Conservation (phyloP, 2,329 filamentous ascomycete species). For the Hysterium pulicare region DNA sequence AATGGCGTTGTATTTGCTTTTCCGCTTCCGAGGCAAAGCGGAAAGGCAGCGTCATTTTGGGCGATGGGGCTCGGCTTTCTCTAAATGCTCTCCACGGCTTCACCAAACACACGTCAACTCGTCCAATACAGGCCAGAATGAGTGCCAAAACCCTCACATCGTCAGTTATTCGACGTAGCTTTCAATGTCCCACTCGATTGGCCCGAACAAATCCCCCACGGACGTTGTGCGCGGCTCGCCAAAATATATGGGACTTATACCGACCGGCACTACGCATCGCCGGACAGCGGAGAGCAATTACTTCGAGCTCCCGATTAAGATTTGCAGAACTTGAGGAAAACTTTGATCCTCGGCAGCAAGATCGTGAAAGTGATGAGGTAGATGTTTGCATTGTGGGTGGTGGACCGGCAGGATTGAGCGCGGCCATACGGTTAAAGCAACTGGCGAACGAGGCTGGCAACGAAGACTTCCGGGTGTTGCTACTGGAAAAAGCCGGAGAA, state of each 20-base stretch:
- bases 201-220: constrained; percentile 16
- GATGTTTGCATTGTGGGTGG: constrained; percentile 97
- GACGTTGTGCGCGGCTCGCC: constrained; percentile 16
- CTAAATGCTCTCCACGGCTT: not conserved
- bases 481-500: constrained; percentile 94
- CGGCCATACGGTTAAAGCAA: constrained; percentile 93
- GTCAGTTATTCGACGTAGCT: constrained; percentile 24
- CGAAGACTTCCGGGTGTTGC: constrained; percentile 88
- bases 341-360: constrained; percentile 54
- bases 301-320: constrained; percentile 27
- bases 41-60: not conserved
- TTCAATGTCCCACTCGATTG: constrained; percentile 17
- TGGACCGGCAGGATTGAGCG: constrained; percentile 88
- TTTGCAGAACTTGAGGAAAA: constrained; percentile 39
- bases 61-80: not conserved
- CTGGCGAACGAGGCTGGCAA: constrained; percentile 91
- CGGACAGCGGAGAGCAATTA: constrained; percentile 36
- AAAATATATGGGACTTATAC: constrained; percentile 16
- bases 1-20: not conserved
- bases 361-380: constrained; percentile 88
- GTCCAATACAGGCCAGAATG: constrained; percentile 22
- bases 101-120: not conserved
- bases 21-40: not conserved
- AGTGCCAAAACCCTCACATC: constrained; percentile 28
- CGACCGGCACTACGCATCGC: constrained; percentile 35